These are phyloP conservation scores for Lecanicillium sp. DNA, from an alignment of 2,329 filamentous ascomycete genomes.

Conservation along the genomic window DNA sequence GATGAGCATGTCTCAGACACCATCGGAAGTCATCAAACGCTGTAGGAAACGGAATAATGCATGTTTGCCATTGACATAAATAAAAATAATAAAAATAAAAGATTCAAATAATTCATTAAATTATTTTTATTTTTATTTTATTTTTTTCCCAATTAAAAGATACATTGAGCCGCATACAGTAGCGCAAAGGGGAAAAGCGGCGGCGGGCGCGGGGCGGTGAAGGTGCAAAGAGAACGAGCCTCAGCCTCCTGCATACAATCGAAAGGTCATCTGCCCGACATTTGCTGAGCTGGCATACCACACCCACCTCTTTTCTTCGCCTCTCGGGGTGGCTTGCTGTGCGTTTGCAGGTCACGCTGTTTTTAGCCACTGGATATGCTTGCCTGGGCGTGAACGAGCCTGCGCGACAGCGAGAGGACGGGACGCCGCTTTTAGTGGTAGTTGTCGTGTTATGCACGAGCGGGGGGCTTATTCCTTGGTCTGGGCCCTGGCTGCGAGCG, in stretches of 20 bases:
- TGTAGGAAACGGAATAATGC: neutral
- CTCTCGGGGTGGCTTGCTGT: constrained; percentile 12
- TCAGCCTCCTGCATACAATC: constrained; percentile 15
- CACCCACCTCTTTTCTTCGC: constrained; percentile 7
- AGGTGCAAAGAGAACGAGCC: neutral
- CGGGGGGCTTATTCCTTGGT: too few species aligned
- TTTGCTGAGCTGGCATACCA: constrained; percentile 31
- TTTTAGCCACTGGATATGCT: too few species aligned
- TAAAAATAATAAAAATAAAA: constrained; percentile 1
- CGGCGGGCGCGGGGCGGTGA: constrained; percentile 12
- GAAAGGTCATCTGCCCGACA: constrained; percentile 30
- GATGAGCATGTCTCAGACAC: constrained; percentile 6
- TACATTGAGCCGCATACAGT: neutral
- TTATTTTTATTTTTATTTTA: constrained; percentile 3
- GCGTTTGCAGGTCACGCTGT: constrained; percentile 14
- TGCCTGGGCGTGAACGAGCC: too few species aligned
- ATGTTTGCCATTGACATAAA: neutral
- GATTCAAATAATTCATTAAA: constrained; percentile 4
- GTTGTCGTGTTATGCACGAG: constrained; percentile 1
- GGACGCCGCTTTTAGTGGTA: neutral
- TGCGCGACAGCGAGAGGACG: too few species aligned
- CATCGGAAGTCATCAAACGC: constrained; percentile 4
- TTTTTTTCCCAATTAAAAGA: neutral
- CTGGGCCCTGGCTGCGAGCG: too few species aligned
- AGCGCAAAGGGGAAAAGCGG: neutral